These are phyloP conservation scores for Incumbomyces lentus DNA, from an alignment of 2,329 filamentous ascomycete species.

Conservation along the genomic window DNA sequence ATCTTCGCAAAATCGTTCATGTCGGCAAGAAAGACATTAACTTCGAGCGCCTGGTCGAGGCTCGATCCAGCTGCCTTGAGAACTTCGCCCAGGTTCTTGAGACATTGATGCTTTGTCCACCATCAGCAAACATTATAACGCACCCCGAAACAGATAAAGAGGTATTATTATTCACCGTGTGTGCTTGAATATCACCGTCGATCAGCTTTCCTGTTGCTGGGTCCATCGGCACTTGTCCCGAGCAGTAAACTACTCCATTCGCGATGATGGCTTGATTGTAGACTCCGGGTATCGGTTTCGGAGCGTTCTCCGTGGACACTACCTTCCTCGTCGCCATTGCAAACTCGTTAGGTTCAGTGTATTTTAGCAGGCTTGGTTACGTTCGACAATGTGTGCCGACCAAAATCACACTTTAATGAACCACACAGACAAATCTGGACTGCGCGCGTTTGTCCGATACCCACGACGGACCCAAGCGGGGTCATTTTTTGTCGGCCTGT, in stretches of 20 bases:
- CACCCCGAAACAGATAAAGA: not conserved
- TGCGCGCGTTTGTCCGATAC: too few relatives aligned
- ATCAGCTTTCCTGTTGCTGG: conserved; percentile 44
- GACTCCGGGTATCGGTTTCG: conserved; percentile 42
- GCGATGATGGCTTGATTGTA: conserved; percentile 52
- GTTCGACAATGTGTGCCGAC: too few relatives aligned
- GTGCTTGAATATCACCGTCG: conserved; percentile 46
- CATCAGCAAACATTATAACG: conserved; percentile 8
- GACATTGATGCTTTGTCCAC: conserved; percentile 4
- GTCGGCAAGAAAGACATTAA: conserved; percentile 55
- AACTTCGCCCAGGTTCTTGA: conserved; percentile 46
- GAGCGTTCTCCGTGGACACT: conserved; percentile 40
- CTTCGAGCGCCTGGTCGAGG: conserved; percentile 54
- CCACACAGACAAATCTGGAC: too few relatives aligned
- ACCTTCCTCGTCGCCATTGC: conserved; percentile 24
- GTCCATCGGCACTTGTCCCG: conserved; percentile 51
- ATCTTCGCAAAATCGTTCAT: conserved; percentile 63
- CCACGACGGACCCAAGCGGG: too few relatives aligned
- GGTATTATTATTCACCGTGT: conserved; percentile 34
- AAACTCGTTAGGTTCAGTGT: too few relatives aligned
- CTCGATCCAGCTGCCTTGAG: conserved; percentile 51
- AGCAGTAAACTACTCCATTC: conserved; percentile 62
- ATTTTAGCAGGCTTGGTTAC: too few relatives aligned
- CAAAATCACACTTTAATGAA: too few relatives aligned
- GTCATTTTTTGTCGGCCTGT: too few relatives aligned